A percentile compares a stretch with the other conserved stretches of the same genome.
Evolutionary conservation across 2,329 filamentous ascomycete genomes (phyloP).

Genomic region (Diaporthe citrichinensis): DNA sequence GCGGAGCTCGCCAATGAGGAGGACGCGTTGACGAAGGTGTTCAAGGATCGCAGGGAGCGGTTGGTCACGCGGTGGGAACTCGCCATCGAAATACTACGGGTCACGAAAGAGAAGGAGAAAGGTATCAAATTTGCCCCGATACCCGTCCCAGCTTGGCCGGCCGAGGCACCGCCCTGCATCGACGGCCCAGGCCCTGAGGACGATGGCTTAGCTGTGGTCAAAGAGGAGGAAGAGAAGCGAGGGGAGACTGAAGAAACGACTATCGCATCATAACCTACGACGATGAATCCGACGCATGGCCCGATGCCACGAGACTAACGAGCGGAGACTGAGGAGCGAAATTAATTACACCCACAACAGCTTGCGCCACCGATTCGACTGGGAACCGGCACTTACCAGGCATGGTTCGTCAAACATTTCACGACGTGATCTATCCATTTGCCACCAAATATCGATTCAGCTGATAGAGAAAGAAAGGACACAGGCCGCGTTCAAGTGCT

Average conservation of each 20-base stretch:
- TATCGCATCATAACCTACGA: background rate
- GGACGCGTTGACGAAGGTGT: constrained; percentile 60
- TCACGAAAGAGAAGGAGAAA: constrained; percentile 63
- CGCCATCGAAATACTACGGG: constrained; percentile 66
- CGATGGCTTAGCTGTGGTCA: constrained; percentile 36
- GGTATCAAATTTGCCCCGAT: constrained; percentile 59
- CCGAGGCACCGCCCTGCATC: constrained; percentile 46
- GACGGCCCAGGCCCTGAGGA: constrained; percentile 19
- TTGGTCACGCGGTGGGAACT: constrained; percentile 67
- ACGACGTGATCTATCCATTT: constrained; percentile 3
- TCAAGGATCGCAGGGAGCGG: constrained; percentile 60
- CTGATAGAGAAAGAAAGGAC: constrained; percentile 30
- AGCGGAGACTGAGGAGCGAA: constrained; percentile 8
- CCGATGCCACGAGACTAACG: constrained; percentile 7
- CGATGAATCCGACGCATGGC: constrained; percentile 1
- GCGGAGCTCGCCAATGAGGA: constrained; percentile 64
- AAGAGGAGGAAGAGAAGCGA: constrained; percentile 26
- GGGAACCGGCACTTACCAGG: background rate
- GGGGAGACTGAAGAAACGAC: constrained; percentile 5
- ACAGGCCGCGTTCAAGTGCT: constrained; percentile 40
- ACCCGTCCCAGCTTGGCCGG: constrained; percentile 57
- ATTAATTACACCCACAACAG: constrained; percentile 3
- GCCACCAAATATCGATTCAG: constrained; percentile 26
- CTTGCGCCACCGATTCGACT: background rate
- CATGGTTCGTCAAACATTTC: background rate